Conservation (phyloP, 106 monocot genomes). For the Alisma plantagoaquatica region DNA sequence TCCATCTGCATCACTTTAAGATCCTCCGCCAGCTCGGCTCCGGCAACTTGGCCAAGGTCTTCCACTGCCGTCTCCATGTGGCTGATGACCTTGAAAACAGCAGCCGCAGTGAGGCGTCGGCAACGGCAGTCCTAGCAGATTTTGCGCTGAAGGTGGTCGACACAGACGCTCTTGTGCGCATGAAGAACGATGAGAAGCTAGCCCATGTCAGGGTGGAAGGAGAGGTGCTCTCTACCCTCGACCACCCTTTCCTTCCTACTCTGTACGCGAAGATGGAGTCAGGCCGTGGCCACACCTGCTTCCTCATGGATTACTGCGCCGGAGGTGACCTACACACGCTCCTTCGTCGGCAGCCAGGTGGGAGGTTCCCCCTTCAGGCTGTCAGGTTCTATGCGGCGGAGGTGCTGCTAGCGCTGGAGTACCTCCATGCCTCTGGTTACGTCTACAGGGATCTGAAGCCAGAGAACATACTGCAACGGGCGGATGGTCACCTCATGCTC, state of each 20-base stretch:
- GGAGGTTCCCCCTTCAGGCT: slow-evolving; percentile 32
- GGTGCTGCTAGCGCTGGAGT: slow-evolving; percentile 73
- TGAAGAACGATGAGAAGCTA: slow-evolving; percentile 7
- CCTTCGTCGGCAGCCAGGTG: slow-evolving; percentile 43
- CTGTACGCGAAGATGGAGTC: slow-evolving; percentile 76
- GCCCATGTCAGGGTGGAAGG: slow-evolving; percentile 50
- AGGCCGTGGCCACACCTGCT: slow-evolving; percentile 61
- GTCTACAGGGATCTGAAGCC: slow-evolving; percentile 92
- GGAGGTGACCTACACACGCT: slow-evolving; percentile 73
- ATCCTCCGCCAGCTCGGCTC: slow-evolving; percentile 70
- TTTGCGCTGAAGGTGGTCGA: slow-evolving; percentile 93
- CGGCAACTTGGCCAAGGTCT: slow-evolving; percentile 69
- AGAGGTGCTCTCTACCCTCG: slow-evolving; percentile 41
- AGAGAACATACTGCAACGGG: slow-evolving; percentile 76
- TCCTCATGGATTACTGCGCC: slow-evolving; percentile 85
- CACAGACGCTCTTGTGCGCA: slow-evolving; percentile 23
- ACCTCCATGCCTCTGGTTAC: slow-evolving; percentile 73
- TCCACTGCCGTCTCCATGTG: slow-evolving; percentile 59
- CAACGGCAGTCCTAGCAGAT: slow-evolving; percentile 30
- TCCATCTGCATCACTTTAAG: slow-evolving; percentile 57
- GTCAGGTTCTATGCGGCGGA: slow-evolving; percentile 75
- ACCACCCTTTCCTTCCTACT: slow-evolving; percentile 82
- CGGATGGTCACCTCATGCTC: slow-evolving; percentile 83
- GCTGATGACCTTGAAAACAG: no score
- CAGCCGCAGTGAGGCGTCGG: no score